phyloP scores from a whole-genome alignment of 208 protist species.

The Trypanosoma avium region DNA sequence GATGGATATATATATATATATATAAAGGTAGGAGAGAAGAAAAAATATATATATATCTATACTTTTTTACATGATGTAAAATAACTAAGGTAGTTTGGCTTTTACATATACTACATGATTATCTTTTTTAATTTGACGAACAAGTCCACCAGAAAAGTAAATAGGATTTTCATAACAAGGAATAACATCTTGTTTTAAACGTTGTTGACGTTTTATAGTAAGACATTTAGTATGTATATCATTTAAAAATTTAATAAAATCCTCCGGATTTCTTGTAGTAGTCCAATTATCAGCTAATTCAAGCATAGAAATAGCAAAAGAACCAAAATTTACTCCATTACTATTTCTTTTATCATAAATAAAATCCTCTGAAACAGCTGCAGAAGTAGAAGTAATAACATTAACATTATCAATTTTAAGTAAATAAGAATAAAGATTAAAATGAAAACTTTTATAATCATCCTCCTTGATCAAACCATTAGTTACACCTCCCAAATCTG shows the following conservation, averaged over 20 bases:
- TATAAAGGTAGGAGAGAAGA: conserved; percentile 17
- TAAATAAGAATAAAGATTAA: conserved; percentile 53
- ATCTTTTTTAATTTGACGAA: conserved; percentile 24
- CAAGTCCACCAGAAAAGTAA: conserved; percentile 38
- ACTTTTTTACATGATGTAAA: neutral
- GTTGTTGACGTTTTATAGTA: neutral
- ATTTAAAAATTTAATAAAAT: conserved; percentile 49
- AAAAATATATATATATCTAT: neutral
- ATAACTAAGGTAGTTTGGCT: neutral
- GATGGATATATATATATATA: no score
- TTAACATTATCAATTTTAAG: conserved; percentile 51
- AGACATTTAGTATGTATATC: conserved; percentile 25
- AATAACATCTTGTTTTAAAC: conserved; percentile 6
- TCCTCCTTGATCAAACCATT: conserved; percentile 41
- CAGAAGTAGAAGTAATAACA: conserved; percentile 41
- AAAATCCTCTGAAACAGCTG: conserved; percentile 55
- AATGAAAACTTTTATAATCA: conserved; percentile 62
- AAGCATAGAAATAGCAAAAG: conserved; percentile 66
- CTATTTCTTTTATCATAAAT: conserved; percentile 45
- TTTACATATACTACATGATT: conserved; percentile 21
- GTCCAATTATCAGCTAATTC: conserved; percentile 84
- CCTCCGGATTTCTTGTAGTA: conserved; percentile 25
- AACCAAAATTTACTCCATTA: conserved; percentile 47
- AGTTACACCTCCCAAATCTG: conserved; percentile 27
- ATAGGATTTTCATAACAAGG: conserved; percentile 4